Base-by-base conservation (phyloP, 176 grass and related monocot genomes). In the Canna indica region DNA sequence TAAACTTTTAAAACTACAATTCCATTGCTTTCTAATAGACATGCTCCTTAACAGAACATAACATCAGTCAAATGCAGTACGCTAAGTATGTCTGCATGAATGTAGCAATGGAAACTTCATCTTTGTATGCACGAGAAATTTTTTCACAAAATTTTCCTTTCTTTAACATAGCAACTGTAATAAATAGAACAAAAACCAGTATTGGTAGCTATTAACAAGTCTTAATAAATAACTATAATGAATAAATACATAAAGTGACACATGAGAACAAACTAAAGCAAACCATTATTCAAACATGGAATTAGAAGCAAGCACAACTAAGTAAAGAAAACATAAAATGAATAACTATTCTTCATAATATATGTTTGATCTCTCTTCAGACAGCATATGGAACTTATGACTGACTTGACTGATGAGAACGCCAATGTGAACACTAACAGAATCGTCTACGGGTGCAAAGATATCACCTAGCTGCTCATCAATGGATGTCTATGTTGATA, bases 401-500 rank as follows among this genome's bases (percentile, higher is more conserved):
- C 20, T 38, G 5, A 66, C 34, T 16, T 28, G 22, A 22, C n/a
- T 65, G 34, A 22, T 36, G 35, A 25, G 63, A 38, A 41, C 39
- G 13, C 62, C 18, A n/a, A 33, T 62, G 41, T 58, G 25, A 30
- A 29, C 3, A 33, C 59, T 10, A 59, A 32, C 3, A 62, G 5
- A 1, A 32, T 32, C 27, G 15, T 14, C 28, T 30, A 16, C 28
- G 59, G 59, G 22, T 5, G 9, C 22, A 62, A 7, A 17, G 59
- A 14, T 62, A 62, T 33, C 27, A 5, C 14, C 20, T n/a, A 2
- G 11, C 4, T 18, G 46, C 27, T 3, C 81, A 2, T 75, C 64
- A 77, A 65, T 67, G 67, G 81, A 79, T 16, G 83, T 32, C 75
- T 71, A 38, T 38, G 4, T 44, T 76, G 60, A 74, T 50, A n/a